Evolutionary conservation across 1,284 basidiomycete genomes (phyloP).

Genomic region (Pholiota adiposa): DNA sequence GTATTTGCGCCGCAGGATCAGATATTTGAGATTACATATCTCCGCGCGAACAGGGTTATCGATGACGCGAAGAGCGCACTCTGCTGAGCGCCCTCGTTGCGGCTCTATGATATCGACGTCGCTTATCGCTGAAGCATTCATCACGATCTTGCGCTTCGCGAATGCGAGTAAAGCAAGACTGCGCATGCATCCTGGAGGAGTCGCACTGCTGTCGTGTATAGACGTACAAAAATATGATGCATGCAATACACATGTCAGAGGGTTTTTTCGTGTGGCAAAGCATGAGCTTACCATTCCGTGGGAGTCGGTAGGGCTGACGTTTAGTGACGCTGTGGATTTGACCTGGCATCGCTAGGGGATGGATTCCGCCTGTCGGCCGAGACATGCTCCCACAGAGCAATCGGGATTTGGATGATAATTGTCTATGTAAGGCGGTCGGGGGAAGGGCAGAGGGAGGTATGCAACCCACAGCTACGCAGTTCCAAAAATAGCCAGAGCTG

Average conservation of each 20-base stretch:
- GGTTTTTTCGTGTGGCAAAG: neutral
- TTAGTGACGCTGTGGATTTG: neutral
- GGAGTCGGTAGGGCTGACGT: neutral
- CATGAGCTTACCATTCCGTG: neutral
- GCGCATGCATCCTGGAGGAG: neutral
- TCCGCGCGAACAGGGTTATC: neutral
- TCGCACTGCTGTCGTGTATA: neutral
- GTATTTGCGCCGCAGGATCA: neutral
- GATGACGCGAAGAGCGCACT: neutral
- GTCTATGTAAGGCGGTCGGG: neutral
- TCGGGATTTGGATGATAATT: neutral
- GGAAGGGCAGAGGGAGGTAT: neutral
- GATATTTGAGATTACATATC: neutral
- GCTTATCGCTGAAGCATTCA: neutral
- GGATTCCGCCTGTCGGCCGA: slow-evolving; percentile 1
- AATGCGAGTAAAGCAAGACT: neutral
- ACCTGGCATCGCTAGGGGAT: neutral
- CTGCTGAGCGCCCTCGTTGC: neutral
- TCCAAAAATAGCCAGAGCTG: neutral
- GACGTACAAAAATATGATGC: neutral
- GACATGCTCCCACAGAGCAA: neutral
- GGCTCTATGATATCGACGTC: neutral
- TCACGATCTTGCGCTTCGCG: neutral
- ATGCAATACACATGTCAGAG: neutral
- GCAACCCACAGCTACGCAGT: neutral